Base-by-base conservation (phyloP, 352 stramenopile species). In the Peronosclerospora sorghi region DNA sequence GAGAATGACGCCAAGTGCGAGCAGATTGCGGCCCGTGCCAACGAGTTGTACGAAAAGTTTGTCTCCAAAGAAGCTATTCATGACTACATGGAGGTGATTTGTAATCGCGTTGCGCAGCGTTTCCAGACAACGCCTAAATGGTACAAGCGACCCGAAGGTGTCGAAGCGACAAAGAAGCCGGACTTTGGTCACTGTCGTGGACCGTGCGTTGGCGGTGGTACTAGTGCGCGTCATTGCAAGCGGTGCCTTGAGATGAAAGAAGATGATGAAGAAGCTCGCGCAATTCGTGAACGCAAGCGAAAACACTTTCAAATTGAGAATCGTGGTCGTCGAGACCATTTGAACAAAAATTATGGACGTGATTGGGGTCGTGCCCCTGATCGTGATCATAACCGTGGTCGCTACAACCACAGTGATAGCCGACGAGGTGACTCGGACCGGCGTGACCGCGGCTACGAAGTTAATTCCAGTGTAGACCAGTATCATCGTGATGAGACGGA, bases 51-150 rank as follows among this genome's bases (percentile, higher is more conserved):
- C 52, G 83, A 98, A 24, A 84, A 84, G 13, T 96, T 86, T 41
- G 59, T 96, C 23, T 86, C 68, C 12, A 90, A 95, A 51, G 80
- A 94, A 39, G 83, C 88, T 13, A 86, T 97, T 49, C 70, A 98
- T 37, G 95, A 99, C 65, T 99, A 98, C 65, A 75, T 98, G 45
- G 83, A 98, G 74, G 82, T 98, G 58, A 86, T 97, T 24, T 95
- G 81, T 51, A 83, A 94, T 35, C 71, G 87, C 51, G 86, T 98
- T 35, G 86, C 94, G 0, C 73, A 89, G 48, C 70, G 88, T 10
- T 97, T 96, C 48, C 60, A 76, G 43, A 73, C 70, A 1, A 49
- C 70, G 14, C 63, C 73, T 17, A 61, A 41, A 26, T 87, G 72
- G 72, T 87, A 77, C 53, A 66, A 65, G n/a, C 75, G 72, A 13